Evolutionary conservation across 768 basidiomycete genomes (phyloP), one percentile per base, ranked within the genome.

Genomic region (Chlorophyllum brunneum): DNA sequence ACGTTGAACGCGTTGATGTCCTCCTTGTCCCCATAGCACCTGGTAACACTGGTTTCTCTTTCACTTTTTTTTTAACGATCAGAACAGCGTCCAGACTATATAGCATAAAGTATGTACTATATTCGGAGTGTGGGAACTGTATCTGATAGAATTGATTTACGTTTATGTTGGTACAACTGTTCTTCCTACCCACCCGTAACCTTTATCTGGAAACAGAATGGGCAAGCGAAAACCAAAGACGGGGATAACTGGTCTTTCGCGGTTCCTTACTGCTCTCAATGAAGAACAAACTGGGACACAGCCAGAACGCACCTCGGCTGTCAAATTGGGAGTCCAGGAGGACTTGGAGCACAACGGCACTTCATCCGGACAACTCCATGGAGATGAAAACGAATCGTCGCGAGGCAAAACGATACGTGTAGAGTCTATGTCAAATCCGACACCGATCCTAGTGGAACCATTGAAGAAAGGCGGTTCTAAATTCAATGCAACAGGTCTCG

Each of bases 401-500:
- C n/a, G n/a, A n/a, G n/a, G n/a, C n/a, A n/a, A n/a, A n/a, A n/a
- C n/a, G n/a, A 13, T 11, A 13, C 6, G 5, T 11, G 42, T 20
- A 45, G 49, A 38, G 7, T 22, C 26, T 16, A 31, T n/a, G n/a
- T 45, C 29, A 20, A n/a, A 13, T 5, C 29, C 15, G n/a, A 18
- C 4, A 5, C 26, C 10, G 15, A 16, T 18, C 9, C 26, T 22
- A 30, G 39, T 26, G 29, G 36, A 18, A 36, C 27, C 26, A 11
- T 27, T 41, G 29, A 41, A 40, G 37, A 34, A 31, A 22, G 42
- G 20, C 22, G 27, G 7, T 22, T 15, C 69, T 54, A 74, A 71
- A 55, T 82, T 82, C 61, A 86, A 94, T 61, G 88, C 85, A 18
- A 82, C 81, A 0, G 80, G 81, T 1, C 75, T 92, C 1, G 91